A percentile compares a stretch with the other conserved stretches of the same genome.
These are phyloP conservation scores for Sinapis alba DNA, from an alignment of 441 rosid species.

Conservation along the genomic window DNA sequence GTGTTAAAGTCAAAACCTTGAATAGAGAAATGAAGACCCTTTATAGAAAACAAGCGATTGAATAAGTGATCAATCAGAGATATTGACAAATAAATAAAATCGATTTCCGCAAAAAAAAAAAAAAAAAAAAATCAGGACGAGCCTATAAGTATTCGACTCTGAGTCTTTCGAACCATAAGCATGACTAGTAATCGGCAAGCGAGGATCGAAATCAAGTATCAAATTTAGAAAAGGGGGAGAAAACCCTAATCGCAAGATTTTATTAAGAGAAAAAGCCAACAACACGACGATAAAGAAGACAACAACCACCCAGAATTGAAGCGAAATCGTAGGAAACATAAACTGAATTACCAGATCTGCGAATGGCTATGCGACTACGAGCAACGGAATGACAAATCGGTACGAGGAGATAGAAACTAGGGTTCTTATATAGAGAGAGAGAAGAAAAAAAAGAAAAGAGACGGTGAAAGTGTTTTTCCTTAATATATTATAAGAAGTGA, in stretches of 20 bases:
- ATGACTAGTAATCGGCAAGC: not conserved
- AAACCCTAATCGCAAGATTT: slow-evolving; percentile 22
- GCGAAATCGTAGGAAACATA: not conserved
- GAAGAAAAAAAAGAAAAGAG: not conserved
- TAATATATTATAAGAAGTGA: not conserved
- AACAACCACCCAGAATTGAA: not conserved
- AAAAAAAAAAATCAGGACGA: slow-evolving; percentile 6
- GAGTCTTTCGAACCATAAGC: not conserved
- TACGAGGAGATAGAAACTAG: slow-evolving; percentile 31
- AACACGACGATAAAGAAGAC: not conserved
- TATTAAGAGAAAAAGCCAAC: not conserved
- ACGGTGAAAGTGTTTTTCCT: slow-evolving; percentile 28
- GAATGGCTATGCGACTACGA: slow-evolving; percentile 32
- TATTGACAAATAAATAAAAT: not conserved
- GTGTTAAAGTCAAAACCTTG: slow-evolving; percentile 23
- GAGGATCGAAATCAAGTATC: slow-evolving; percentile 18
- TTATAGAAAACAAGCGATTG: slow-evolving; percentile 5
- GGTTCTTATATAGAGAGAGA: slow-evolving; percentile 39
- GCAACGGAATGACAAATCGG: slow-evolving; percentile 37
- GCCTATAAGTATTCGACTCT: not conserved
- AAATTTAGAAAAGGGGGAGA: not conserved
- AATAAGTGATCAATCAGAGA: not conserved
- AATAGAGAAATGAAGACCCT: slow-evolving; percentile 1
- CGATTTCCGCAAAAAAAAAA: not conserved
- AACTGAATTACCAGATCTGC: slow-evolving; percentile 54